Percentiles rank a stretch among this genome's conserved stretches.
These are phyloP conservation scores for Carex kokanica DNA, from an alignment of 176 grass and related monocot genomes.

Conservation along the genomic window DNA sequence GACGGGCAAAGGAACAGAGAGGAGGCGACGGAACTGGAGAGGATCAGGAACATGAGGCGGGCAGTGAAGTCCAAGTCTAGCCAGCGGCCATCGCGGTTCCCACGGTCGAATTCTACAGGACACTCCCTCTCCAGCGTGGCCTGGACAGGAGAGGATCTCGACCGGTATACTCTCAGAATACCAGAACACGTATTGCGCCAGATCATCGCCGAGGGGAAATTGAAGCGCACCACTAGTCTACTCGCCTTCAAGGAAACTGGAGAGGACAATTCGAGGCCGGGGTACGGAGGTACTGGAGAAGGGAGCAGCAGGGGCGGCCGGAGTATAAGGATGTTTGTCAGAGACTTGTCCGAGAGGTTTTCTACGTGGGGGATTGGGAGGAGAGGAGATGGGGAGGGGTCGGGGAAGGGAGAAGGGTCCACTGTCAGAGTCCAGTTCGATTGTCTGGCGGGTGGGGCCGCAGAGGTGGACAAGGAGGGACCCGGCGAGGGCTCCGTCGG, in stretches of 20 bases:
- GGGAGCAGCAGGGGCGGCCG: constrained; percentile 36
- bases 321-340: constrained; percentile 44
- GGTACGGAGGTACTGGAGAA: not conserved
- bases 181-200: constrained; percentile 54
- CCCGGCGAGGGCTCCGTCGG: constrained; percentile 26
- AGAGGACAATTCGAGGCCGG: constrained; percentile 15
- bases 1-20: not conserved
- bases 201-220: constrained; percentile 44
- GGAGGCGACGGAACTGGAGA: constrained; percentile 42
- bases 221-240: constrained; percentile 55
- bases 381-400: constrained; percentile 44
- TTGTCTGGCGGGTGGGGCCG: not conserved
- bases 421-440: constrained; percentile 27
- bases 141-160: not conserved
- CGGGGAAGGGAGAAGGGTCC: constrained; percentile 36
- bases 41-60: constrained; percentile 59
- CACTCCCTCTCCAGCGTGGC: constrained; percentile 39
- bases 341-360: constrained; percentile 46
- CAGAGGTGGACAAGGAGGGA: not conserved
- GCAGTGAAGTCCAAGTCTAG: constrained; percentile 50
- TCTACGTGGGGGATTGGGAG: constrained; percentile 46
- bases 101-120: constrained; percentile 64
- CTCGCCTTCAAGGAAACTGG: constrained; percentile 30
- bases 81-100: constrained; percentile 26
- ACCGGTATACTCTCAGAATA: constrained; percentile 69